Evolutionary conservation across 331 rosid genomes (phyloP), one percentile per base, ranked within the genome.

Genomic region (Cydonia oblonga): DNA sequence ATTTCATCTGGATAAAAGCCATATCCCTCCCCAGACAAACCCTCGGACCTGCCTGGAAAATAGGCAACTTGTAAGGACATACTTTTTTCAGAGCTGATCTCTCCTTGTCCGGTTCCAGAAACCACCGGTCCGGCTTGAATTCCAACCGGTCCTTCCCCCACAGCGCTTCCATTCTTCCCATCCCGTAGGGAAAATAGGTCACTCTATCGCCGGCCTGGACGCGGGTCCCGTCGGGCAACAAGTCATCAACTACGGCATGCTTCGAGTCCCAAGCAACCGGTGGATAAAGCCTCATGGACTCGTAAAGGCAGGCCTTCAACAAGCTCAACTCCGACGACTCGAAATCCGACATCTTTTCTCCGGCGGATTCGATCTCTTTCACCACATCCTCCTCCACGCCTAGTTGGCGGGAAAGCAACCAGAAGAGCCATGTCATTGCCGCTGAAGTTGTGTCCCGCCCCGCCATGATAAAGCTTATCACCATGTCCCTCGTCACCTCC

Each of bases 221-320:
- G 1, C 1, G 52, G 6, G 96, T 93, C 0, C 91, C 90, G 20
- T 93, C 97, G 0, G 98, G 98, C 71, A 93, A 42, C 14, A 79
- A 0, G 71, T 93, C 98, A 10, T 85, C 75, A 5, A 23, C 75
- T 11, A 68, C 32, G 69, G 98, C 98, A 69, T 90, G 95, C 69
- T 93, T 93, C 0, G 98, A 93, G 81, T 93, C 98, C 97, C 96
- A 93, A 2, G 92, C 88, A 13, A 93, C 92, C 0, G 98, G 98
- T 2, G 98, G 98, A 28, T 82, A 93, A 59, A 93, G 61, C 78
- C 98, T 85, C 97, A 93, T 89, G 16, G 91, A 85, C 81, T 93
- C 98, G 16, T 84, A 87, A 9, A 93, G 84, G 14, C 92, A 89
- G 9, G 96, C 97, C 72, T 91, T 84, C 46, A 93, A 79, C 67